These are phyloP conservation scores for Osmanthus fragrans DNA, from an alignment of 257 asterid species.

Conservation along the genomic window DNA sequence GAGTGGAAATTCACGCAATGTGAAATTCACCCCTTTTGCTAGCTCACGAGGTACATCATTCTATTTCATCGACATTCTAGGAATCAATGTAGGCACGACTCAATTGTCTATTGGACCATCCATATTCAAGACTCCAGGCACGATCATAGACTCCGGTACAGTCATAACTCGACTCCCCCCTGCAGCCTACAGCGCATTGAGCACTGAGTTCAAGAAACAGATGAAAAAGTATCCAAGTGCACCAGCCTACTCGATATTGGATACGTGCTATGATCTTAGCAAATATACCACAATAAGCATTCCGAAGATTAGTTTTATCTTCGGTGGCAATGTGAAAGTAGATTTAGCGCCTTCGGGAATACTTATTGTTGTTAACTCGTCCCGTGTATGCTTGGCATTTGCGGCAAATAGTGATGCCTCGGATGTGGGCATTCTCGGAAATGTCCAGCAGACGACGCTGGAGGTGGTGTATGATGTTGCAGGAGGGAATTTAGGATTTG, in stretches of 20 bases:
- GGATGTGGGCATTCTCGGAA: slow-evolving; percentile 53
- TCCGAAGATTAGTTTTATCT: slow-evolving; percentile 51
- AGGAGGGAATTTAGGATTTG: slow-evolving; percentile 66
- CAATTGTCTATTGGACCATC: slow-evolving; percentile 41
- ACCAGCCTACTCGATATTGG: slow-evolving; percentile 53
- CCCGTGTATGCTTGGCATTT: slow-evolving; percentile 63
- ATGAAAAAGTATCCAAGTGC: slow-evolving; percentile 53
- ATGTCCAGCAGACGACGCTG: slow-evolving; percentile 67
- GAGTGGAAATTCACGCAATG: slow-evolving; percentile 6
- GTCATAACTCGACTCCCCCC: slow-evolving; percentile 72
- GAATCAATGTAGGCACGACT: slow-evolving; percentile 50
- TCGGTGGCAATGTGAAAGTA: slow-evolving; percentile 45
- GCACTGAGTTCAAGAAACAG: slow-evolving; percentile 40
- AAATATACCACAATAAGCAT: slow-evolving; percentile 28
- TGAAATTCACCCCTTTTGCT: slow-evolving; percentile 53
- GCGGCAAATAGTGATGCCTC: slow-evolving; percentile 45
- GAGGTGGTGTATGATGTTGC: slow-evolving; percentile 73
- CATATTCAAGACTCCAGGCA: slow-evolving; percentile 49
- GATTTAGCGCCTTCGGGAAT: slow-evolving; percentile 42
- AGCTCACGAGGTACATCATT: slow-evolving; percentile 27
- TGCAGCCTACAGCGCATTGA: slow-evolving; percentile 45
- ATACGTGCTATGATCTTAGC: slow-evolving; percentile 68
- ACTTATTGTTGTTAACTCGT: slow-evolving; percentile 8
- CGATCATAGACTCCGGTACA: slow-evolving; percentile 76
- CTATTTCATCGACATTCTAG: slow-evolving; percentile 50